phyloP scores from a whole-genome alignment of 345 rosid species.

The Dipteronia sinensis region DNA sequence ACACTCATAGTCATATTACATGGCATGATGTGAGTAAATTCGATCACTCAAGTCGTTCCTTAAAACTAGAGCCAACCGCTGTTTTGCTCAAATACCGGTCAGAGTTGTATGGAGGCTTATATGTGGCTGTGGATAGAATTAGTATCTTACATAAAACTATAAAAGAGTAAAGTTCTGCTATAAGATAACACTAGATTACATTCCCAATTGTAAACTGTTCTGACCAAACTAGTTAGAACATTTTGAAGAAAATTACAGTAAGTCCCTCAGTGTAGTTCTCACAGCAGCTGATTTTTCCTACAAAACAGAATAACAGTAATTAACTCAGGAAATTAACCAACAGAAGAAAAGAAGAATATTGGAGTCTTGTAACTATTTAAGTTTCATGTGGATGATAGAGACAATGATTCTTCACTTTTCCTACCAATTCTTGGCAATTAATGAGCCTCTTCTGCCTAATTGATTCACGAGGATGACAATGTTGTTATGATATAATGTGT shows the following conservation, averaged over 20 bases:
- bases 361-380: too few relatives aligned
- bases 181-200: neutral
- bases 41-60: neutral
- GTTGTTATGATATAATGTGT: too few relatives aligned
- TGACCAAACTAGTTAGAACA: neutral
- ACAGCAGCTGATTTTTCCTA: slow-evolving; percentile 43
- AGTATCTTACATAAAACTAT: neutral
- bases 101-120: neutral
- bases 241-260: slow-evolving; percentile 31
- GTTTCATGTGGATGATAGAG: too few relatives aligned
- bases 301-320: neutral
- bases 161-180: neutral
- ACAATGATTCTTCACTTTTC: too few relatives aligned
- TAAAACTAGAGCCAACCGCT: too few relatives aligned
- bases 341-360: too few relatives aligned
- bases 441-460: too few relatives aligned
- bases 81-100: too few relatives aligned
- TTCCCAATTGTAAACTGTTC: neutral
- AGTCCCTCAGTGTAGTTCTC: slow-evolving; percentile 55
- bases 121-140: neutral
- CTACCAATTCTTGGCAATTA: too few relatives aligned
- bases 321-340: too few relatives aligned
- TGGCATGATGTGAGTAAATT: neutral
- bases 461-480: too few relatives aligned
- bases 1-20: too few relatives aligned